Conservation (phyloP, 2,329 filamentous ascomycete species). For the Colletotrichum tabaci region DNA sequence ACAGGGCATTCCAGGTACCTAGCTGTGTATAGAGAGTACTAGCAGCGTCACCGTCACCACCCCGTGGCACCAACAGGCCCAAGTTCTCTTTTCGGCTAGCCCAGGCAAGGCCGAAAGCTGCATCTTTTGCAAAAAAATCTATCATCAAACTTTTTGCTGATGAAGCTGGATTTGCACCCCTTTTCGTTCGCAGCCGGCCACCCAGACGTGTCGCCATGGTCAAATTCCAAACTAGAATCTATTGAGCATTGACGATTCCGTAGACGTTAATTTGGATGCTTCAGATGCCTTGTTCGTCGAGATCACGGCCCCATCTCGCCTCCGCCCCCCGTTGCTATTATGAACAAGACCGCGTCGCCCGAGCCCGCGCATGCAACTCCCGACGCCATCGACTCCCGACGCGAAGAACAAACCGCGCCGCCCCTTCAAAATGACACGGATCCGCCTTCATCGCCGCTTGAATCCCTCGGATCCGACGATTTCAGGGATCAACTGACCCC, state of each 20-base stretch:
- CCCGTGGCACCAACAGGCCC: constrained; percentile 1
- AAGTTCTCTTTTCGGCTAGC: constrained; percentile 37
- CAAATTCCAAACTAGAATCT: constrained; percentile 65
- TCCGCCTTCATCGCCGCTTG: constrained; percentile 35
- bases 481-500: constrained; percentile 41
- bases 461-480: constrained; percentile 42
- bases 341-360: constrained; percentile 74
- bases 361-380: constrained; percentile 56
- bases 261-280: constrained; percentile 69
- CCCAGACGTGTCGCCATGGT: constrained; percentile 68
- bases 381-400: constrained; percentile 46
- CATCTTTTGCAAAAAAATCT: constrained; percentile 41
- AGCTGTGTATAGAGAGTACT: not conserved
- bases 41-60: not conserved
- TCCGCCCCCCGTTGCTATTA: constrained; percentile 63
- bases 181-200: constrained; percentile 62
- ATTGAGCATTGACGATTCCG: constrained; percentile 61
- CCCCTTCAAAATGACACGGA: constrained; percentile 30
- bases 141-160: constrained; percentile 66
- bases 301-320: constrained; percentile 61
- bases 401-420: constrained; percentile 44
- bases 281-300: constrained; percentile 73
- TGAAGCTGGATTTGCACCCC: constrained; percentile 58
- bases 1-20: not conserved
- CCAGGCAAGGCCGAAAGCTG: constrained; percentile 40